Evolutionary conservation across 805 yeast genomes (phyloP).

Genomic region (Sugiyamaella boreocaroliniensis): DNA sequence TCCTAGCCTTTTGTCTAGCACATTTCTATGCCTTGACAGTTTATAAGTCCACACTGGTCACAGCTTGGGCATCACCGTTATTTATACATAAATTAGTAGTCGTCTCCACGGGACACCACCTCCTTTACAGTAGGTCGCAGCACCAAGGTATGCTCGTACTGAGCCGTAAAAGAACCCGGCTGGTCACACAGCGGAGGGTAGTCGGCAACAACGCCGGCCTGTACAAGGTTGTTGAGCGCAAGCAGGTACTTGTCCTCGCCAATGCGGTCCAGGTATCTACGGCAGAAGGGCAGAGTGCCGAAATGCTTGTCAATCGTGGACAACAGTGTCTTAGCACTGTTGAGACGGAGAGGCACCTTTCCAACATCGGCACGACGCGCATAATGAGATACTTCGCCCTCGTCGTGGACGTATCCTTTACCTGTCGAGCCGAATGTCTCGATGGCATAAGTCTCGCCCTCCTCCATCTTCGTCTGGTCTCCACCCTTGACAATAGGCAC

Average conservation of each 20-base stretch:
- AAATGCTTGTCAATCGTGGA: slow-evolving; percentile 69
- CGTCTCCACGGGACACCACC: slow-evolving; percentile 92
- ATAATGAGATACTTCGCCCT: slow-evolving; percentile 94
- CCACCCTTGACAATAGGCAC: slow-evolving; percentile 94
- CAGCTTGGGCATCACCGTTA: too few relatives aligned
- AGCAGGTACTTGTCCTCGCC: slow-evolving; percentile 89
- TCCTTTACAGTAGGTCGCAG: slow-evolving; percentile 89
- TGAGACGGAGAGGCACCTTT: slow-evolving; percentile 48
- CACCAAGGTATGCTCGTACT: slow-evolving; percentile 88
- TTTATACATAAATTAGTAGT: slow-evolving; percentile 43
- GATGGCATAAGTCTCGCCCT: slow-evolving; percentile 95
- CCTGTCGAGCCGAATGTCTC: slow-evolving; percentile 99
- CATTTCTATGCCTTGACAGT: too few relatives aligned
- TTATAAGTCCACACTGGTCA: too few relatives aligned
- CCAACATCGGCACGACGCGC: slow-evolving; percentile 52
- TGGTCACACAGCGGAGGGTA: slow-evolving; percentile 88
- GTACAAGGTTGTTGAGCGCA: slow-evolving; percentile 79
- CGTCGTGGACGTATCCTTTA: slow-evolving; percentile 74
- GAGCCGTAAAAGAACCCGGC: slow-evolving; percentile 88
- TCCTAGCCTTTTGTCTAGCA: too few relatives aligned
- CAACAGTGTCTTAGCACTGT: slow-evolving; percentile 63
- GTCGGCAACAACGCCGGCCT: slow-evolving; percentile 81
- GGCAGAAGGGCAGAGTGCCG: slow-evolving; percentile 95
- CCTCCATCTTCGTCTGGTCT: slow-evolving; percentile 96
- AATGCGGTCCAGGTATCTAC: slow-evolving; percentile 83